These are phyloP conservation scores for Cystobasidium slooffiae DNA, from an alignment of 1,284 basidiomycete species.

Conservation along the genomic window DNA sequence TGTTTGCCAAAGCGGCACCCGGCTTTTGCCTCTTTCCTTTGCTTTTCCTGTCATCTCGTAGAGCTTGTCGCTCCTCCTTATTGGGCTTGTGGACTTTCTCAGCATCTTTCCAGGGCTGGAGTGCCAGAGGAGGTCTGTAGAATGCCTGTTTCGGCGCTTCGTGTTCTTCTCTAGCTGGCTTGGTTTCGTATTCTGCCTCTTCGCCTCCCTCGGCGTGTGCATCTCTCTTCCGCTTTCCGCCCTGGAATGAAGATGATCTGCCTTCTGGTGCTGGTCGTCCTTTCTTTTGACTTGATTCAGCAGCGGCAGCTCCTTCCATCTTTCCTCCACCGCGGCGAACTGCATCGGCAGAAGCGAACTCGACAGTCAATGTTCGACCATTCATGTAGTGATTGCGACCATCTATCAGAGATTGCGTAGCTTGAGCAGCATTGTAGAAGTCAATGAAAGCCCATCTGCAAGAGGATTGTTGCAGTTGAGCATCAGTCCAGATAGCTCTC, in stretches of 20 bases:
- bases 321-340: constrained; percentile 67
- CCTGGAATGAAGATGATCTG: constrained; percentile 39
- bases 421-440: constrained; percentile 76
- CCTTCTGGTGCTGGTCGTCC: constrained; percentile 17
- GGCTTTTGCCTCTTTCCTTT: constrained; percentile 65
- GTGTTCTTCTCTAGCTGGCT: background rate
- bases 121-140: constrained; percentile 44
- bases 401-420: constrained; percentile 81
- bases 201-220: constrained; percentile 33
- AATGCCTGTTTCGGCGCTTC: constrained; percentile 53
- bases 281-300: background rate
- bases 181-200: constrained; percentile 8
- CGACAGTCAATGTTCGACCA: constrained; percentile 82
- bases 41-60: constrained; percentile 49
- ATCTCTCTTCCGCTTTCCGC: constrained; percentile 37
- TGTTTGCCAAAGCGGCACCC: constrained; percentile 86
- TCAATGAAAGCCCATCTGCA: constrained; percentile 87
- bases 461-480: constrained; percentile 54
- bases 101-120: constrained; percentile 42
- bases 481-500: background rate
- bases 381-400: constrained; percentile 80
- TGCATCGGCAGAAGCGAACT: constrained; percentile 83
- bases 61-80: constrained; percentile 53
- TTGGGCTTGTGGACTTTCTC: constrained; percentile 45
- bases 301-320: constrained; percentile 48